phyloP scores from a whole-genome alignment of 371 early-diverging fungal species.

The Mortierella sp. region DNA sequence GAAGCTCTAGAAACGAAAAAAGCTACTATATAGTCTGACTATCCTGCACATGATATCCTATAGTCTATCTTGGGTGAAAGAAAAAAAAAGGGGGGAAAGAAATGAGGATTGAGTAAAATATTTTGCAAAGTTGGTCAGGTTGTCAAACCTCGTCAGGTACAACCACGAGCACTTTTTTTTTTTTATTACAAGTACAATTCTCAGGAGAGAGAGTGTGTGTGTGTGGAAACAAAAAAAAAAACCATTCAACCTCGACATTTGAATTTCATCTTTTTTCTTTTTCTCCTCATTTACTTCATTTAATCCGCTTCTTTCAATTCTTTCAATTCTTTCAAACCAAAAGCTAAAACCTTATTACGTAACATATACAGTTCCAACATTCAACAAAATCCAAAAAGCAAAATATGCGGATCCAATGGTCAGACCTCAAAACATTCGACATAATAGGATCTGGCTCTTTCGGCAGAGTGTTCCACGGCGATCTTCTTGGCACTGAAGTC shows the following conservation, averaged over 20 bases:
- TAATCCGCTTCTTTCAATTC: not conserved
- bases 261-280: not conserved
- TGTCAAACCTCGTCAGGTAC: not conserved
- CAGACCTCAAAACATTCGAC: conserved; percentile 47
- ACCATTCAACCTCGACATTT: not conserved
- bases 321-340: not conserved
- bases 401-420: conserved; percentile 51
- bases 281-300: too few relatives aligned
- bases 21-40: not conserved
- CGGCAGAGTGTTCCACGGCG: conserved; percentile 50
- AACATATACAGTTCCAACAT: not conserved
- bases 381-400: not conserved
- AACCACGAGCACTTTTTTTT: not conserved
- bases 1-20: not conserved
- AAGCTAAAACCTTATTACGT: not conserved
- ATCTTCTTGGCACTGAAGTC: conserved; percentile 68
- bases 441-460: conserved; percentile 55
- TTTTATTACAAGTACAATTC: not conserved
- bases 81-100: not conserved
- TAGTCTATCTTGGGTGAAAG: not conserved
- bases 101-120: not conserved
- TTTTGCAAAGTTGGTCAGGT: conserved; percentile 2
- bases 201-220: not conserved
- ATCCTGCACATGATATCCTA: not conserved
- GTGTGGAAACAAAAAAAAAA: not conserved